phyloP scores from a whole-genome alignment of 805 yeast genomes.

The Spathaspora girioi region DNA sequence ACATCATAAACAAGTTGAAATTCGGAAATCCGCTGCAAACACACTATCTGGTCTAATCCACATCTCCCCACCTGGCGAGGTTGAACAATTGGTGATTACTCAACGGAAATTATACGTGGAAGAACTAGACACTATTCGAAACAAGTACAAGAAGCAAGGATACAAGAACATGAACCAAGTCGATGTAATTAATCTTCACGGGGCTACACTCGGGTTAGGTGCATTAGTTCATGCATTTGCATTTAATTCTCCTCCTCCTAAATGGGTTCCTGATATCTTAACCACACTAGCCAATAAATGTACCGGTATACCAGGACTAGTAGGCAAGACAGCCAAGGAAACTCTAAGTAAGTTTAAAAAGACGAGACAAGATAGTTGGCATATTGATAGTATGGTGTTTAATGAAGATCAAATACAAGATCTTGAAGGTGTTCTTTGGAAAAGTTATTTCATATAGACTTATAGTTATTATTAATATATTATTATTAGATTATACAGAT shows the following conservation, averaged over 20 bases:
- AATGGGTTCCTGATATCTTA: conserved; percentile 78
- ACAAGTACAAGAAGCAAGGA: conserved; percentile 35
- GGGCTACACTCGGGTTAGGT: conserved; percentile 85
- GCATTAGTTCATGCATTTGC: conserved; percentile 88
- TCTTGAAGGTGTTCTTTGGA: conserved; percentile 90
- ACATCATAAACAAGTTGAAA: conserved; percentile 64
- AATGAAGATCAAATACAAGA: conserved; percentile 79
- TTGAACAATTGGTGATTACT: conserved; percentile 37
- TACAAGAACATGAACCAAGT: conserved; percentile 33
- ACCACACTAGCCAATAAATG: conserved; percentile 68
- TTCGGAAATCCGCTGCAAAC: conserved; percentile 67
- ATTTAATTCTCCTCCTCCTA: conserved; percentile 85
- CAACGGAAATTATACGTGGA: conserved; percentile 29
- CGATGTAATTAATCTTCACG: conserved; percentile 59
- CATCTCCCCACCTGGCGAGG: conserved; percentile 47
- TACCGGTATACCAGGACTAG: conserved; percentile 67
- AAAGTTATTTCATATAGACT: conserved; percentile 65
- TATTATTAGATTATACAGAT: background rate
- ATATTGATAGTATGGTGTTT: conserved; percentile 74
- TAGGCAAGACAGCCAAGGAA: conserved; percentile 82
- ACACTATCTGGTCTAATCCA: conserved; percentile 82
- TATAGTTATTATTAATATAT: background rate
- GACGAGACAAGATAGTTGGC: conserved; percentile 95
- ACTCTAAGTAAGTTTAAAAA: conserved; percentile 81
- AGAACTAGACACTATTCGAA: conserved; percentile 40